Evolutionary conservation across 345 rosid species (phyloP).

Genomic region (Dipteronia dyeriana): DNA sequence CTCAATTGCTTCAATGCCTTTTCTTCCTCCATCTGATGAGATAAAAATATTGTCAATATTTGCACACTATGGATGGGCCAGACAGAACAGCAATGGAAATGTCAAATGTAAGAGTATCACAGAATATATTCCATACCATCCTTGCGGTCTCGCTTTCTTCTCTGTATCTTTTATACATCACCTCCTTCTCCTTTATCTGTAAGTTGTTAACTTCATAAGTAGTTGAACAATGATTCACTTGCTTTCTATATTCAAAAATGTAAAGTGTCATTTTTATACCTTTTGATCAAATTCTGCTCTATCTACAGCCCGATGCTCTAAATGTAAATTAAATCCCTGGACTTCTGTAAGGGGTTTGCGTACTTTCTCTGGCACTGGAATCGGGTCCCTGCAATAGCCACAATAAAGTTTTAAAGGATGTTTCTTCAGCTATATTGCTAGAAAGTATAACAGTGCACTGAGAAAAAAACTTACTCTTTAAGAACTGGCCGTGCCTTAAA

Average conservation of each 20-base stretch:
- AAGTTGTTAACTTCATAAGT: not conserved
- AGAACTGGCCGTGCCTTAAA: constrained; percentile 81
- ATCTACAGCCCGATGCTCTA: constrained; percentile 68
- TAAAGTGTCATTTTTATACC: constrained; percentile 31
- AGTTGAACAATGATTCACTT: not conserved
- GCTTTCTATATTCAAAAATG: not conserved
- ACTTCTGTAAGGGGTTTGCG: constrained; percentile 89
- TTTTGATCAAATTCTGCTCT: constrained; percentile 93
- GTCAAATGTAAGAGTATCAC: not conserved
- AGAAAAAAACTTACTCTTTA: constrained; percentile 56
- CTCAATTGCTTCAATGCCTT: constrained; percentile 85
- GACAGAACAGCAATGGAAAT: not conserved
- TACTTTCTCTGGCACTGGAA: constrained; percentile 86
- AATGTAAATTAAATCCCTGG: constrained; percentile 65
- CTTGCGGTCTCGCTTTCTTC: constrained; percentile 87
- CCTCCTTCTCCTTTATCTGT: constrained; percentile 92
- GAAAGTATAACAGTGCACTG: not conserved
- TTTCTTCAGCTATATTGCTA: not conserved
- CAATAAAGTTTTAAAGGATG: not conserved
- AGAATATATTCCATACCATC: constrained; percentile 50
- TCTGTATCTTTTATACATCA: constrained; percentile 81
- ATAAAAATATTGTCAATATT: not conserved
- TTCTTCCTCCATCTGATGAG: constrained; percentile 79
- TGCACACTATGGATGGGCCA: not conserved
- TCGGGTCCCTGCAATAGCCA: constrained; percentile 64